Percentiles rank a stretch among this genome's conserved stretches.
Conservation (phyloP, 805 yeast genomes). For the Kuraishia ogatae region DNA sequence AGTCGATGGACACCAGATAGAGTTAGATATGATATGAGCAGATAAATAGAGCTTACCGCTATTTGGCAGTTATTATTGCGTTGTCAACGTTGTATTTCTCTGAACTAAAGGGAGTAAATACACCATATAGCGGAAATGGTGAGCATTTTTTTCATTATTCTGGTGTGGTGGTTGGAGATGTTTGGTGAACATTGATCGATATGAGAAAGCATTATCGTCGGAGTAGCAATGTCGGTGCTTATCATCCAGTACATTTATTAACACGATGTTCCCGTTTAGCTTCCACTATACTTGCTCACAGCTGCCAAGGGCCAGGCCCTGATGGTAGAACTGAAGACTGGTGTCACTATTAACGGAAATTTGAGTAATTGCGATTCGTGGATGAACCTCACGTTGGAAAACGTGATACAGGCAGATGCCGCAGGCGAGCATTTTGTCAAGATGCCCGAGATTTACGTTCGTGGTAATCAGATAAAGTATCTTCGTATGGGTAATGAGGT, state of each 20-base stretch:
- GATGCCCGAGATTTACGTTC: constrained; percentile 67
- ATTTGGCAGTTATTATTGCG: too few relatives aligned
- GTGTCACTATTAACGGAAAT: constrained; percentile 82
- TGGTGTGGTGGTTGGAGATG: neutral
- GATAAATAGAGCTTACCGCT: too few relatives aligned
- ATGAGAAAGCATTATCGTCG: too few relatives aligned
- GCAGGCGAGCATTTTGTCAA: constrained; percentile 54
- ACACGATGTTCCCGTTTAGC: constrained; percentile 29
- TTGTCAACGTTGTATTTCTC: neutral
- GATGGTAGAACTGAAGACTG: constrained; percentile 83
- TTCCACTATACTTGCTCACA: constrained; percentile 84
- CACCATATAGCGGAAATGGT: neutral
- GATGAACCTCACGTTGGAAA: constrained; percentile 85
- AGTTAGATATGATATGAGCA: too few relatives aligned
- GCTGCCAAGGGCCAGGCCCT: constrained; percentile 86
- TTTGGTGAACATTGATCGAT: neutral
- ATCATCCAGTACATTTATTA: too few relatives aligned
- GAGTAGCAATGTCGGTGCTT: too few relatives aligned
- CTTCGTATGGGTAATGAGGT: constrained; percentile 69
- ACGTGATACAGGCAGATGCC: constrained; percentile 62
- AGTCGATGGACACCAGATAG: neutral
- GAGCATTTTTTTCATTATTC: neutral
- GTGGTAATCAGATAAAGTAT: constrained; percentile 79
- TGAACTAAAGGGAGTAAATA: neutral
- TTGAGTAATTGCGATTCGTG: constrained; percentile 83